Conservation (phyloP, 2,329 filamentous ascomycete genomes). For the Clonostachys sp. region DNA sequence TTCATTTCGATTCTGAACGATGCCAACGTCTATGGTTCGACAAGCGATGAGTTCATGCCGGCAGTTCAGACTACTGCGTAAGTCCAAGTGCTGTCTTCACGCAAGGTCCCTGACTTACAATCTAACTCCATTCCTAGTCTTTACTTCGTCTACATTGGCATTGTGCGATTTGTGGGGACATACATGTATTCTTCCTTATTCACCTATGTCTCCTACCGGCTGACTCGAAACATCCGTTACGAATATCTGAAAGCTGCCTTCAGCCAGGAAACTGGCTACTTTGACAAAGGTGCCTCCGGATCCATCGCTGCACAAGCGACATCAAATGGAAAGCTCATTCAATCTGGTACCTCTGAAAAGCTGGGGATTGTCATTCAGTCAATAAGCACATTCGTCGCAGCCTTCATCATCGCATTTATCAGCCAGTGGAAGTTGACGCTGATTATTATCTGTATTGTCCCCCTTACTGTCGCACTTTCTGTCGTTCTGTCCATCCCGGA, state of each 20-base stretch:
- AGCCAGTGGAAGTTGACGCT: slow-evolving; percentile 3
- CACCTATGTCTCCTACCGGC: slow-evolving; percentile 34
- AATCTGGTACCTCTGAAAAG: slow-evolving; percentile 3
- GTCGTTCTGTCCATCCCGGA: neutral
- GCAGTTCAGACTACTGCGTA: neutral
- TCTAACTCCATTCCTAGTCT: slow-evolving; percentile 11
- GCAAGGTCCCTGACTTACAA: neutral
- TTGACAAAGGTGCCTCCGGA: slow-evolving; percentile 23
- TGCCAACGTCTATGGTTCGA: neutral
- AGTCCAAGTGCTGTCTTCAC: neutral
- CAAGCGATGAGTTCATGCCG: neutral
- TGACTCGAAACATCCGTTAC: slow-evolving; percentile 29
- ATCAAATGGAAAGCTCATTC: slow-evolving; percentile 3
- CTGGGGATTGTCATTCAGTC: slow-evolving; percentile 1
- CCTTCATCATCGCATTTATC: slow-evolving; percentile 4
- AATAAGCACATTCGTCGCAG: slow-evolving; percentile 1
- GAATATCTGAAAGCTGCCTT: slow-evolving; percentile 36
- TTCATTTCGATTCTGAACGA: slow-evolving; percentile 5
- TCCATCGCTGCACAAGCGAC: slow-evolving; percentile 4
- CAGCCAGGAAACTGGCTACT: slow-evolving; percentile 15
- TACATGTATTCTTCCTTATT: slow-evolving; percentile 28
- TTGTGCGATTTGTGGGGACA: slow-evolving; percentile 35
- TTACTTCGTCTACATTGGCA: slow-evolving; percentile 46
- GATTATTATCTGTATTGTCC: neutral
- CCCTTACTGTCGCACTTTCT: neutral